Percentiles rank a stretch among this genome's conserved stretches.
These are phyloP conservation scores for Candida jianshihensis DNA, from an alignment of 805 yeast genomes.

Conservation along the genomic window DNA sequence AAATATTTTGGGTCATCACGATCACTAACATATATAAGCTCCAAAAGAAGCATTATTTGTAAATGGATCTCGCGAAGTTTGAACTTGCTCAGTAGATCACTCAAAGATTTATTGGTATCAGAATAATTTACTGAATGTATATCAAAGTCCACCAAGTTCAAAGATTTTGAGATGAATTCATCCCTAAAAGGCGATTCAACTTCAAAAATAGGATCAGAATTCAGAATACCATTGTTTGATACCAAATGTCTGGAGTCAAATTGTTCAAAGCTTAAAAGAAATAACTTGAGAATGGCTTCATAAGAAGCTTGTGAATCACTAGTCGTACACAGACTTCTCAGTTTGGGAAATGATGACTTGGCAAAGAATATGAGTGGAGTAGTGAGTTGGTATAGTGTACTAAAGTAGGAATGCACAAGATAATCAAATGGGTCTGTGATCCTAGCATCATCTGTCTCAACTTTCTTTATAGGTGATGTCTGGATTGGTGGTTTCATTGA, in stretches of 20 bases:
- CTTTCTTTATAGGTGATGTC: conserved; percentile 12
- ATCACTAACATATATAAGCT: conserved; percentile 30
- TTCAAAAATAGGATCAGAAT: conserved; percentile 15
- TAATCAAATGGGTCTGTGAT: conserved; percentile 22
- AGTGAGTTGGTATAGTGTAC: conserved; percentile 27
- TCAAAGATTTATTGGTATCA: conserved; percentile 22
- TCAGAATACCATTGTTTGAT: conserved; percentile 23
- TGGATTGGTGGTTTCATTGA: conserved; percentile 20
- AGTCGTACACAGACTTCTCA: conserved; percentile 34
- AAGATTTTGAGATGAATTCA: conserved; percentile 21
- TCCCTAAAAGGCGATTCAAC: conserved; percentile 24
- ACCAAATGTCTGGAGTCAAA: conserved; percentile 36
- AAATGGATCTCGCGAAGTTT: conserved; percentile 52
- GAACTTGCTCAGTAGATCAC: conserved; percentile 30
- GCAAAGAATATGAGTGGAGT: conserved; percentile 33
- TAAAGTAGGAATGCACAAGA: conserved; percentile 27
- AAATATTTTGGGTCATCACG: conserved; percentile 32
- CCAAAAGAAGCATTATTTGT: conserved; percentile 43
- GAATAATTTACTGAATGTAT: conserved; percentile 16
- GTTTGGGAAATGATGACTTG: conserved; percentile 43
- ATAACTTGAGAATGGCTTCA: conserved; percentile 22
- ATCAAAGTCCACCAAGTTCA: conserved; percentile 20
- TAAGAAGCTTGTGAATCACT: conserved; percentile 14
- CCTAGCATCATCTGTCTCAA: conserved; percentile 4
- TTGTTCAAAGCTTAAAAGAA: conserved; percentile 28